Evolutionary conservation across 805 yeast species (phyloP), one percentile per base, ranked within the genome.

Genomic region (Geotrichum ghanense): DNA sequence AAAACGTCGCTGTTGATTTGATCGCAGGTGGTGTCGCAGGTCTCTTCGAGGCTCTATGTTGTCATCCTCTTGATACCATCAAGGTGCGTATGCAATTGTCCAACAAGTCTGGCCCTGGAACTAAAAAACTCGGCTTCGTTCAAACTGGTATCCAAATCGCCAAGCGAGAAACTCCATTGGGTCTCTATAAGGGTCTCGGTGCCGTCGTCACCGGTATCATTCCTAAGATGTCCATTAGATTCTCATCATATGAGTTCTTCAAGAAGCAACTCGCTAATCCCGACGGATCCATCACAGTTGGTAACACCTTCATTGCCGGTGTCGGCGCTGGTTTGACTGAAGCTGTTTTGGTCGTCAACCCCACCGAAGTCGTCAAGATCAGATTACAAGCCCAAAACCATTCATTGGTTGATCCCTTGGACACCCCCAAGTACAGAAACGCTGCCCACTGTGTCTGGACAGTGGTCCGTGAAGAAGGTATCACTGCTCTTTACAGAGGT

Each of bases 41-140:
- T 49, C 72, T 90, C 50, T 86, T 89, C 62, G 98, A 90, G 72
- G 98, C 97, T n/a, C 73, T 92, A 52, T 80, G 90, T 64, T 90
- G 98, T 65, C 98, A 90, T 66, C 97, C 97, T n/a, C 75, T 90
- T n/a, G 98, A 90, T 64, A 90, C 98, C 37, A 85, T 90, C 63
- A 90, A 90, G 67, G 98, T 90, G 51, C 79, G 97, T 62, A 90
- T 90, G 97, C 97, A 90, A 66, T 74, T 90, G 57, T 81, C 48
- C 42, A 20, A 41, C 20, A 37, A n/a, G 27, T 14, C 46, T 14
- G 46, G 42, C 5, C 23, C 46, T 22, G 43, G 22, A 3, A 65
- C 66, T 12, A 84, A 82, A 62, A 81, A 88, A 19, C 92, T 95
- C 2, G 97, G 97, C 0, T 87, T 90, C 59, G 59, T 87, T 50